phyloP scores from a whole-genome alignment of 176 grass and related monocot genomes.

The Zea mays region Zm-B73-REFERENCE-NAM-5.0 NC_050101.1:64902001-64902500 shows the following conservation, averaged over 20 bases:
- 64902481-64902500: background rate
- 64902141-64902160: background rate
- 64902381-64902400: slow-evolving; percentile 1
- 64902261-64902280: background rate
- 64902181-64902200: background rate
- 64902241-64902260: background rate
- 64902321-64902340: background rate
- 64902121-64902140: slow-evolving; percentile 8
- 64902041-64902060: slow-evolving; percentile 9
- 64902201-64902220: background rate
- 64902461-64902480: background rate
- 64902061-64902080: background rate
- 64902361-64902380: slow-evolving; percentile 8
- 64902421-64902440: background rate
- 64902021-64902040: background rate
- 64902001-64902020: background rate
- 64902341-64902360: background rate
- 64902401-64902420: slow-evolving; percentile 22
- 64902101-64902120: background rate
- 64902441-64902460: slow-evolving; percentile 3
- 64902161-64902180: background rate
- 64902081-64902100: background rate
- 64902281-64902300: background rate
- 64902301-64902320: background rate
- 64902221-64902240: background rate